Conservation (phyloP, 1,284 basidiomycete genomes). For the Hemileia vastatrix region DNA sequence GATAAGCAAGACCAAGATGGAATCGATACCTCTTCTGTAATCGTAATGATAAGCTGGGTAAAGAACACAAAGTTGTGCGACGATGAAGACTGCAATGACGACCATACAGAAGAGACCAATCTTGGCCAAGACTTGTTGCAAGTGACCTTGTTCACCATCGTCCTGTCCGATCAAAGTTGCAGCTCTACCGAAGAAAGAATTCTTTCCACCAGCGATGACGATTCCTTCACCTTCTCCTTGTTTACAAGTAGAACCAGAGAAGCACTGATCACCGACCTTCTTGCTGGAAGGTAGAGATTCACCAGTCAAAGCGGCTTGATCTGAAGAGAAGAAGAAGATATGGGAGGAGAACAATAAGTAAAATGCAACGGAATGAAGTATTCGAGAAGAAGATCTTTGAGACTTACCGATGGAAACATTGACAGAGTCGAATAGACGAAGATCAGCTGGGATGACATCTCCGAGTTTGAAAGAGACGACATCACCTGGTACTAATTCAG, state of each 20-base stretch:
- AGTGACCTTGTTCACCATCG: not conserved
- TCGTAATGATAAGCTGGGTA: conserved; percentile 24
- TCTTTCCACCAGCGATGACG: not conserved
- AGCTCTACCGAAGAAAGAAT: not conserved
- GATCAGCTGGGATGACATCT: conserved; percentile 89
- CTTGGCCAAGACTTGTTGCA: not conserved
- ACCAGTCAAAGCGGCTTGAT: conserved; percentile 89
- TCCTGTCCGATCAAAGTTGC: not conserved
- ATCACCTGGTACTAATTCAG: conserved; percentile 90
- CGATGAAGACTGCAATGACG: conserved; percentile 1
- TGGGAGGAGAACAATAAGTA: conserved; percentile 54
- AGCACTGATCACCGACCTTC: conserved; percentile 47
- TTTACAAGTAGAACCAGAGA: not conserved
- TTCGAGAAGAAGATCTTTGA: conserved; percentile 67
- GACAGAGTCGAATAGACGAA: conserved; percentile 56
- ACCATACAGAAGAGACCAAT: not conserved
- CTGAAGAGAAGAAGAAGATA: conserved; percentile 68
- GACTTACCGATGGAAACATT: not conserved
- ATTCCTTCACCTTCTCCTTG: not conserved
- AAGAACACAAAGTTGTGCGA: not conserved
- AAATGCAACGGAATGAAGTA: conserved; percentile 52
- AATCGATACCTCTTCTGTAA: conserved; percentile 2
- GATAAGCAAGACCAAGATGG: not conserved
- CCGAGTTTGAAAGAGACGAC: conserved; percentile 71
- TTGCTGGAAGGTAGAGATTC: conserved; percentile 54